Conservation (phyloP, 2,329 filamentous ascomycete genomes). For the Ceratocystiopsis minuta region DNA sequence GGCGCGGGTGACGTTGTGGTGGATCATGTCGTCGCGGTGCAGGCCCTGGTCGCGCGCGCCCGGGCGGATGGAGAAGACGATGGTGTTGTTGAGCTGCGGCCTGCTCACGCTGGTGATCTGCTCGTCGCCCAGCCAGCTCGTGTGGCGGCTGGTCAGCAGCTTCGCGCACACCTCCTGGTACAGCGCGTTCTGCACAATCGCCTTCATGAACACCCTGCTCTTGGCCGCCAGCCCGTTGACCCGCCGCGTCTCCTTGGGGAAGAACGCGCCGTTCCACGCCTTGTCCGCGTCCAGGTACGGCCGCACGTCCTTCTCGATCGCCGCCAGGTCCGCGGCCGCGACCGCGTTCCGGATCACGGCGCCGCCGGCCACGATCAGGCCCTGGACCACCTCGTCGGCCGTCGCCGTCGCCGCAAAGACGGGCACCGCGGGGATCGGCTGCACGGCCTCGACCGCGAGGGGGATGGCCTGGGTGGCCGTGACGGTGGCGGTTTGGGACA, state of each 20-base stretch:
- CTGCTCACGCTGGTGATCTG: background rate
- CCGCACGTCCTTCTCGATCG: conserved; percentile 2
- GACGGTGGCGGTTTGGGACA: too few species aligned
- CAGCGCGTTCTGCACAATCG: conserved; percentile 1
- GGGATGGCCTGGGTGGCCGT: too few species aligned
- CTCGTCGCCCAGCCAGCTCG: conserved; percentile 1
- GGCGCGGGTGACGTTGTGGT: conserved; percentile 7
- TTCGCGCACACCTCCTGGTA: background rate
- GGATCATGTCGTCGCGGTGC: conserved; percentile 14
- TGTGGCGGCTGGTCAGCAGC: conserved; percentile 1
- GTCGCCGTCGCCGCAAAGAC: background rate
- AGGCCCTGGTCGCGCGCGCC: conserved; percentile 9
- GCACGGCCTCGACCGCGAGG: background rate
- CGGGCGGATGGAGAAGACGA: conserved; percentile 13
- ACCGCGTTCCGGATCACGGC: conserved; percentile 1
- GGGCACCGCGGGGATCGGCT: background rate
- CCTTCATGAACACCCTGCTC: background rate
- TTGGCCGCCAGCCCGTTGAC: conserved; percentile 2
- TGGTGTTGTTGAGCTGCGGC: conserved; percentile 15
- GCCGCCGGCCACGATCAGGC: background rate
- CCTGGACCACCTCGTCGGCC: background rate
- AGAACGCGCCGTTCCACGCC: conserved; percentile 5
- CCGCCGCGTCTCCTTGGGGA: conserved; percentile 4
- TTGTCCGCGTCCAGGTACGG: conserved; percentile 1
- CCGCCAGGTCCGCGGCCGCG: background rate